Percentiles rank a stretch among this genome's conserved stretches.
These are phyloP conservation scores for Luffa acutangula DNA, from an alignment of 306 rosid genomes.

Conservation along the genomic window DNA sequence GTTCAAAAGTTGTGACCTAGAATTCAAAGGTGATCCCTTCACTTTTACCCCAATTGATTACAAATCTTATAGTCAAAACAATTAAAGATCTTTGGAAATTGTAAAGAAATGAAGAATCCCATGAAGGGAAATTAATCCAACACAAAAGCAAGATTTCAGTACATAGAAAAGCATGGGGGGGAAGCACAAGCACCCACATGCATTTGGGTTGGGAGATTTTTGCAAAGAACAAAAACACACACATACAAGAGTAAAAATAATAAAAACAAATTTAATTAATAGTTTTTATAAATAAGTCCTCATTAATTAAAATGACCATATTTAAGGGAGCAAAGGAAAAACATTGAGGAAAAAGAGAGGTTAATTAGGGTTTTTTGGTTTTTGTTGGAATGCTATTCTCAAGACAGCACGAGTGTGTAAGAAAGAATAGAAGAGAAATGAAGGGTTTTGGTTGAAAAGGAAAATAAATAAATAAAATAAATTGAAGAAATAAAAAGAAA, in stretches of 20 bases:
- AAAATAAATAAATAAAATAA: no score
- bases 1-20: not conserved
- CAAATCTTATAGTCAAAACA: not conserved
- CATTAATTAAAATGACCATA: not conserved
- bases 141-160: constrained; percentile 29
- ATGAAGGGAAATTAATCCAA: constrained; percentile 13
- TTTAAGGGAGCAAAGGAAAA: not conserved
- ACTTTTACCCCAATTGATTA: not conserved
- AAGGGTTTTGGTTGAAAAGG: constrained; percentile 10
- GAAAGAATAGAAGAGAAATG: not conserved
- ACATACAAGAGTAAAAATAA: constrained; percentile 4
- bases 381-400: constrained; percentile 30
- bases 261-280: not conserved
- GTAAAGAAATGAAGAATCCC: constrained; percentile 16
- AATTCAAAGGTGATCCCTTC: not conserved
- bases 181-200: constrained; percentile 24
- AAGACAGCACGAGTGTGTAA: constrained; percentile 69
- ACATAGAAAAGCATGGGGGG: constrained; percentile 33
- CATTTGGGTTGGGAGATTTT: constrained; percentile 20
- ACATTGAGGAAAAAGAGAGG: constrained; percentile 2
- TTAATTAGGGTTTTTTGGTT: constrained; percentile 8
- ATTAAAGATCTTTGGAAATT: not conserved
- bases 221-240: not conserved
- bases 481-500: not conserved
- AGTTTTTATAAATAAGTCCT: not conserved